phyloP scores from a whole-genome alignment of 2,329 filamentous ascomycete genomes.

The Chaetomium sp. region DNA sequence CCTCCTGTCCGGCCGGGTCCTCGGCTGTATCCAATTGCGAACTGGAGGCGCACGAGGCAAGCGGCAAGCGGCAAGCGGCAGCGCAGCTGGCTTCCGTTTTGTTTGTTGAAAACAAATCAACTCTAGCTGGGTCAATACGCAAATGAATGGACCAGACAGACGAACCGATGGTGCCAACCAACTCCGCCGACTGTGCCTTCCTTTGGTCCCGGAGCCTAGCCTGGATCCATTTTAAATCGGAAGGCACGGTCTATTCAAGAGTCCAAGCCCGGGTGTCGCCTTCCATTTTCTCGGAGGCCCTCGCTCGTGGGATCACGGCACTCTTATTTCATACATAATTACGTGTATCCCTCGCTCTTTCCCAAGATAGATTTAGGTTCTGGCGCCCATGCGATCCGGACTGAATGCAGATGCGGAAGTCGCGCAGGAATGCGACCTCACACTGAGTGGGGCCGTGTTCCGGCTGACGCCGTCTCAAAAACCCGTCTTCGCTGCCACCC shows the following conservation, averaged over 20 bases:
- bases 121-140: background rate
- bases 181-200: background rate
- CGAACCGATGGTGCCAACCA: no score
- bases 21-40: background rate
- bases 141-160: background rate
- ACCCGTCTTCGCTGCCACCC: background rate
- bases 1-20: constrained; percentile 1
- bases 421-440: constrained; percentile 1
- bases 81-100: constrained; percentile 1
- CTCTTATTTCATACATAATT: no score
- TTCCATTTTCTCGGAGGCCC: no score
- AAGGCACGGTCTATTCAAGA: no score
- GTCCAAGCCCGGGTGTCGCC: no score
- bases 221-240: constrained; percentile 3
- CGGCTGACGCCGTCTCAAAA: background rate
- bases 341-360: no score
- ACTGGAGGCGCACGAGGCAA: no score
- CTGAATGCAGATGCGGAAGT: background rate
- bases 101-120: background rate
- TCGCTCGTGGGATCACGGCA: no score
- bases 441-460: constrained; percentile 6
- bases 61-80: background rate
- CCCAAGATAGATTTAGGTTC: no score
- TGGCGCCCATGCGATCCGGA: no score
- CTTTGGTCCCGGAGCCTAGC: constrained; percentile 12